These are phyloP conservation scores for Sordaria brevicollis DNA, from an alignment of 495 filamentous ascomycete genomes.

Conservation along the genomic window DNA sequence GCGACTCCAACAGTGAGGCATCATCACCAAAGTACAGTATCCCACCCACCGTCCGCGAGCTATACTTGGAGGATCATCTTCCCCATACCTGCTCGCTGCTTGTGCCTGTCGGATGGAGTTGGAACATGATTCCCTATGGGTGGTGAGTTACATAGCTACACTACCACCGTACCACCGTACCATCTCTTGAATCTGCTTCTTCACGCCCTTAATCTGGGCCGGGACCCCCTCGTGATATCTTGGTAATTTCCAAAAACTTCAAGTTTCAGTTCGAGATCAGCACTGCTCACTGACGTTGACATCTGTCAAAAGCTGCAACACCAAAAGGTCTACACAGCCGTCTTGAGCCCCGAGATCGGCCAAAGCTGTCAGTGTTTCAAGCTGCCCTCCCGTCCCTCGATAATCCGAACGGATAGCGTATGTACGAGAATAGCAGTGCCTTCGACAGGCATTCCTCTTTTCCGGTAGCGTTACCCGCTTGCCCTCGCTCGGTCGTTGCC, in stretches of 20 bases:
- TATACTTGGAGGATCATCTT: background rate
- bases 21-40: background rate
- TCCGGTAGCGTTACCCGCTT: background rate
- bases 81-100: background rate
- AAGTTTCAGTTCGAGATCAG: background rate
- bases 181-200: background rate
- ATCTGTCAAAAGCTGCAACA: background rate
- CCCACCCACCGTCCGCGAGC: background rate
- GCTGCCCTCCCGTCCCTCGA: background rate
- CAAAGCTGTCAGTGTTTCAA: constrained; percentile 3
- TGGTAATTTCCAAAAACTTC: background rate
- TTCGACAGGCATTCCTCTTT: background rate
- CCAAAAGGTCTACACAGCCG: background rate
- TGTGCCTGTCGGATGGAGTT: background rate
- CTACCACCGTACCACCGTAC: too few species aligned
- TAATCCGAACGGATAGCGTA: background rate
- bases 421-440: background rate
- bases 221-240: background rate
- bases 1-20: background rate
- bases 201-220: background rate
- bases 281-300: background rate
- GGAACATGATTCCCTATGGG: background rate
- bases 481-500: background rate
- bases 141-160: too few species aligned
- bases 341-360: background rate